A percentile compares a stretch with the other conserved stretches of the same genome.
These are phyloP conservation scores for Linnemannia exigua DNA, from an alignment of 192 early-diverging fungal species.

Conservation along the genomic window DNA sequence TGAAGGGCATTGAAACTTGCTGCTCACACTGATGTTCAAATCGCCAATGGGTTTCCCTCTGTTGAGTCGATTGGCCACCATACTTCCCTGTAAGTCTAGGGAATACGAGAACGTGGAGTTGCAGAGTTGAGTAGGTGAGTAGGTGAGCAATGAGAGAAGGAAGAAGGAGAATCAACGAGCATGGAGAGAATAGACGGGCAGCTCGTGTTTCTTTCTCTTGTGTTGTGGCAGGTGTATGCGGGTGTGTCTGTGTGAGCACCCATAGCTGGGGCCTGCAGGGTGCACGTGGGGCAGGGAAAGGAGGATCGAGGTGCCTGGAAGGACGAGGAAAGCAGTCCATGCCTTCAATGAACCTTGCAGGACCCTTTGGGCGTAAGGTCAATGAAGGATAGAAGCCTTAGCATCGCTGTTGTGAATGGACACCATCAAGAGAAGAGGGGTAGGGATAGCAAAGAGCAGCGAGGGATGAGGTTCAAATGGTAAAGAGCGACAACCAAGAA, in stretches of 20 bases:
- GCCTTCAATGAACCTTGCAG: not conserved
- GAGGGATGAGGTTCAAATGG: too few species aligned
- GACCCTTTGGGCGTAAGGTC: too few species aligned
- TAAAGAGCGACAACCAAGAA: too few species aligned
- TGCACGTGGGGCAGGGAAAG: not conserved
- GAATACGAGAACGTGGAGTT: not conserved
- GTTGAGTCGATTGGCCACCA: not conserved
- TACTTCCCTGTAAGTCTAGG: not conserved
- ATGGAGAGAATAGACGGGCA: not conserved
- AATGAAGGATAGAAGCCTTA: too few species aligned
- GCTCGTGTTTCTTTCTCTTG: not conserved
- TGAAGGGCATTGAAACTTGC: too few species aligned
- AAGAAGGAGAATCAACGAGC: not conserved
- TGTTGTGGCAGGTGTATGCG: not conserved
- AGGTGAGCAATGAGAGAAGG: not conserved
- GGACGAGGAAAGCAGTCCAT: not conserved
- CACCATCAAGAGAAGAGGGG: too few species aligned
- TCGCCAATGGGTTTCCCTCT: not conserved
- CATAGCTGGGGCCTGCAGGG: not conserved
- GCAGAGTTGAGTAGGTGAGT: not conserved
- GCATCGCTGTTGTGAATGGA: too few species aligned
- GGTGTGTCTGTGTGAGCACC: not conserved
- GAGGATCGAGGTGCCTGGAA: not conserved
- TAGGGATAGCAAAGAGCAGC: too few species aligned
- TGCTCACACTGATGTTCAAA: not conserved